These are phyloP conservation scores for Marasmius tenuissimus DNA, from an alignment of 1,284 basidiomycete genomes.

Conservation along the genomic window DNA sequence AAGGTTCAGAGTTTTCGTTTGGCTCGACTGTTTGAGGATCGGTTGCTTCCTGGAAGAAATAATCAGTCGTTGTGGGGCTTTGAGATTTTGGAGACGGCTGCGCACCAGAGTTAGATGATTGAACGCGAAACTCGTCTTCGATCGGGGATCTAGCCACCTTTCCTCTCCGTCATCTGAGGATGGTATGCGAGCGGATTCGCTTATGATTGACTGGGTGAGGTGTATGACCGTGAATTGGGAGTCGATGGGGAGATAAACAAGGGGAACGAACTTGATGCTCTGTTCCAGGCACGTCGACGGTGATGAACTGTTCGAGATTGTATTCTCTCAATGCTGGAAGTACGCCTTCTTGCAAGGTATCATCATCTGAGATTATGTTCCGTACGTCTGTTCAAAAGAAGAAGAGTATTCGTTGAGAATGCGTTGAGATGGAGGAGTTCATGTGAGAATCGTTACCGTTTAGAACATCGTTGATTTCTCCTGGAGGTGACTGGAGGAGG, in stretches of 20 bases:
- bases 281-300: constrained; percentile 76
- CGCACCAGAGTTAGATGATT: constrained; percentile 79
- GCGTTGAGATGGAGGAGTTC: not conserved
- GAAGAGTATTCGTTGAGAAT: not conserved
- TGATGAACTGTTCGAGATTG: constrained; percentile 83
- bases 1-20: constrained; percentile 66
- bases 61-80: constrained; percentile 8
- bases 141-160: constrained; percentile 81
- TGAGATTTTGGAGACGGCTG: constrained; percentile 17
- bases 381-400: constrained; percentile 69
- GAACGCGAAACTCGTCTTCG: constrained; percentile 76
- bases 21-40: constrained; percentile 66
- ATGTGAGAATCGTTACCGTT: constrained; percentile 56
- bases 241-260: not conserved
- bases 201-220: constrained; percentile 66
- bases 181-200: constrained; percentile 58
- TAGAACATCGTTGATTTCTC: constrained; percentile 93
- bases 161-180: constrained; percentile 45
- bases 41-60: constrained; percentile 63
- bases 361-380: constrained; percentile 84
- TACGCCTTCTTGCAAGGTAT: constrained; percentile 74
- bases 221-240: not conserved
- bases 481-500: constrained; percentile 87
- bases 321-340: constrained; percentile 78
- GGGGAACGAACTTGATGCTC: constrained; percentile 60